Percentiles rank a stretch among this genome's conserved stretches.
Conservation (phyloP, 2,329 filamentous ascomycete genomes). For the Thelonectria rubi region DNA sequence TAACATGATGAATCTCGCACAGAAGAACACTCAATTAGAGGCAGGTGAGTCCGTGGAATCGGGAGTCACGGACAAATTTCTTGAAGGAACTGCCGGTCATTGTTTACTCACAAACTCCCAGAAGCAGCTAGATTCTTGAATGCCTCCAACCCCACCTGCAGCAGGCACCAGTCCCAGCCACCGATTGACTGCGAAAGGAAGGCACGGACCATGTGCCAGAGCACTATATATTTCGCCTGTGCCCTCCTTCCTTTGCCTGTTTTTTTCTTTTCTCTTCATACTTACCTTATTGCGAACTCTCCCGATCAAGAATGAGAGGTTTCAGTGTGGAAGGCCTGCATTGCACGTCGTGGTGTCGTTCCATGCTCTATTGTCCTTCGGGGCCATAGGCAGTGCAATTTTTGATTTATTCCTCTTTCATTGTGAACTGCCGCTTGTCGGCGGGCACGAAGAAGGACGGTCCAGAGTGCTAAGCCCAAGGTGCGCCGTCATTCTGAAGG, state of each 20-base stretch:
- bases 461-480: no score
- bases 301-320: constrained; percentile 55
- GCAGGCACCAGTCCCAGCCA: background rate
- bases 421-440: constrained; percentile 50
- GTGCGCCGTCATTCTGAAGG: no score
- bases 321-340: constrained; percentile 59
- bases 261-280: constrained; percentile 51
- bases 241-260: background rate
- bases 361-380: constrained; percentile 60
- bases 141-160: no score
- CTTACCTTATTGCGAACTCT: constrained; percentile 58
- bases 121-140: background rate
- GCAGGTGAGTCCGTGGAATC: no score
- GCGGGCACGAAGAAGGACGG: constrained; percentile 54
- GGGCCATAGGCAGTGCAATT: constrained; percentile 61
- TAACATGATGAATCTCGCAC: no score
- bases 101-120: background rate
- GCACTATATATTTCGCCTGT: constrained; percentile 30
- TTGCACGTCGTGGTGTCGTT: constrained; percentile 62
- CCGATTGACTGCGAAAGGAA: constrained; percentile 4
- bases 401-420: constrained; percentile 58
- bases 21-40: no score
- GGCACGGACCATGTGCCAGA: constrained; percentile 19
- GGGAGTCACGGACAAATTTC: no score
- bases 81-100: background rate